A percentile compares a stretch with the other conserved stretches of the same genome.
Conservation (phyloP, 1,284 basidiomycete genomes). For the Puccinia horiana region DNA sequence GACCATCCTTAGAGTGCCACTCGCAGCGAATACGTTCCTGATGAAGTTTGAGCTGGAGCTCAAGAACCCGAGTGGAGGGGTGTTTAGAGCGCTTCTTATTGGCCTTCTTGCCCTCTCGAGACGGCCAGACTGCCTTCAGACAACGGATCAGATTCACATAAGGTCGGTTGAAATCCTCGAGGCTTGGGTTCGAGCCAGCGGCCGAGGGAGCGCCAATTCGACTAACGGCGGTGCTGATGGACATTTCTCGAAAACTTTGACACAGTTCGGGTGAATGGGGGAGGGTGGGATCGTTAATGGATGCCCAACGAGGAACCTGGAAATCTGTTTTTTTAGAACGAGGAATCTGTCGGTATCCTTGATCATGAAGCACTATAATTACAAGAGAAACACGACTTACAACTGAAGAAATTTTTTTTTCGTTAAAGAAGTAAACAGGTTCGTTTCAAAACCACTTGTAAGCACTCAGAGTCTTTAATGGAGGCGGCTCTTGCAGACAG, state of each 20-base stretch:
- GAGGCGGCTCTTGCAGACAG: no score
- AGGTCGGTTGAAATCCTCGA: neutral
- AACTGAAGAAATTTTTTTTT: no score
- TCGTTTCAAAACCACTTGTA: no score
- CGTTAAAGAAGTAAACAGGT: no score
- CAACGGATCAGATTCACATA: neutral
- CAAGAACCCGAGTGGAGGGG: neutral
- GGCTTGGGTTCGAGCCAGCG: neutral
- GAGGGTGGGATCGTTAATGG: neutral
- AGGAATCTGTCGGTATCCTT: no score
- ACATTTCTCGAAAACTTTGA: no score
- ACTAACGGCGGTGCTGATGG: neutral
- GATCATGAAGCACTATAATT: no score
- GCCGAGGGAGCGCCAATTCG: neutral
- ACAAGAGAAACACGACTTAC: neutral
- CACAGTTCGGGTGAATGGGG: no score
- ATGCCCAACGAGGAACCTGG: neutral
- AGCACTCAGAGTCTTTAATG: no score
- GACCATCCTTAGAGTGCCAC: no score
- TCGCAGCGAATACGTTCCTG: slow-evolving; percentile 8
- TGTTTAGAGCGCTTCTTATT: slow-evolving; percentile 9
- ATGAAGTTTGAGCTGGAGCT: slow-evolving; percentile 18
- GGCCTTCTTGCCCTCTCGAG: neutral
- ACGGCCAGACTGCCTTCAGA: slow-evolving; percentile 16
- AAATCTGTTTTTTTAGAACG: no score